Base-by-base conservation (phyloP, 768 basidiomycete genomes). In the Trametes coccinea region DNA sequence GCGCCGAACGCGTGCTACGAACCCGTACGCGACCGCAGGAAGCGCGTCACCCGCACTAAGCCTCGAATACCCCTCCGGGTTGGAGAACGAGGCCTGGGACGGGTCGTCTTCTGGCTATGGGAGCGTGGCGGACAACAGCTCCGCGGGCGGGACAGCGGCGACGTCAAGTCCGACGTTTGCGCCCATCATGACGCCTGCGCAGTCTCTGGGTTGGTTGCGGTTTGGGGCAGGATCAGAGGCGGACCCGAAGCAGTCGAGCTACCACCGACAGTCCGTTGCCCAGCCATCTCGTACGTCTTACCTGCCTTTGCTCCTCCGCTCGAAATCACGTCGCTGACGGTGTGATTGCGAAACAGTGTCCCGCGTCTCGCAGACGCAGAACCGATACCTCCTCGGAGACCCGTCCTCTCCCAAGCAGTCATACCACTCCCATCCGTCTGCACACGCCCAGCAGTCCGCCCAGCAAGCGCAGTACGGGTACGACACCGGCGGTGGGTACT, bases 101-200 rank as follows among this genome's bases (percentile, higher is more conserved):
- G 54, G 41, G 33, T 59, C 57, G 30, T 59, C 57, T 2, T 57
- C 55, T 1, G 59, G 43, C 0, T 60, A 61, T 51, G 59, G 54
- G 37, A 50, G 57, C 40, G 54, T 59, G 16, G 50, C 53, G 16
- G 55, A 61, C 27, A 56, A 43, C 49, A 29, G 46, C 14, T 49
- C 54, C 17, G 43, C 51, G 4, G 41, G 53, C 48, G 22, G 31
- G 7, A 53, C 57, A 5, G 46, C 46, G 3, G 14, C 53, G 27
- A 30, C 45, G 33, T 13, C 33, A 16, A 60, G 59, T 39, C 53
- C 58, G 13, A 59, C 54, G 27, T 69, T 69, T 60, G 49, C 63
- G 54, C 56, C 64, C 9, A 56, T 67, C 53, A 64, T 67, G 61
- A 69, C 68, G 8, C 68, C 68, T 37, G 68, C 68, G 53, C 66